These are phyloP conservation scores for Colletotrichum costaricense DNA, from an alignment of 2,329 filamentous ascomycete genomes.

Conservation along the genomic window DNA sequence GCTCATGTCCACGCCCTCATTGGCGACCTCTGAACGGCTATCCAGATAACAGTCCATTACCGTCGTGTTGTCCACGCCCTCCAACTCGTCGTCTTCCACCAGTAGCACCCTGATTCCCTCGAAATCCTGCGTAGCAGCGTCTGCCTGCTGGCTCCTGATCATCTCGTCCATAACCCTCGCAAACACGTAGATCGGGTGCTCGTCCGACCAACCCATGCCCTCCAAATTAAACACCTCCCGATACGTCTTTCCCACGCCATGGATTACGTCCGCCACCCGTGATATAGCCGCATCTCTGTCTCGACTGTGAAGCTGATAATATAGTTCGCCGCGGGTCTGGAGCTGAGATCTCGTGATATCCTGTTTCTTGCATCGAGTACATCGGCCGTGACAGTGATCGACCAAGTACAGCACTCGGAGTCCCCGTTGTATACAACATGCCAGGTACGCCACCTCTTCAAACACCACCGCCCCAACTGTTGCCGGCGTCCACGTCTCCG, in stretches of 20 bases:
- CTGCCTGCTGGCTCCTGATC: constrained; percentile 44
- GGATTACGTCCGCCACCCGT: constrained; percentile 43
- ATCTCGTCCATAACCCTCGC: constrained; percentile 42
- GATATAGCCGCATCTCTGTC: constrained; percentile 32
- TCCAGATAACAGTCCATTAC: constrained; percentile 24
- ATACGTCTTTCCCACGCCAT: constrained; percentile 44
- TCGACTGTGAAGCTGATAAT: constrained; percentile 37
- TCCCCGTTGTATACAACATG: constrained; percentile 42
- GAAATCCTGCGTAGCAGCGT: constrained; percentile 36
- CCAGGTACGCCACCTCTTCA: constrained; percentile 44
- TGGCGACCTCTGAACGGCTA: neutral
- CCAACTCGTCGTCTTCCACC: constrained; percentile 39
- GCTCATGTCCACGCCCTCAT: neutral
- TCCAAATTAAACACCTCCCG: constrained; percentile 47
- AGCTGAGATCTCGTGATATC: constrained; percentile 32
- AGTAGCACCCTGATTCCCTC: constrained; percentile 42
- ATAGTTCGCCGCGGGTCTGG: constrained; percentile 37
- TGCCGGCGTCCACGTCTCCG: constrained; percentile 40
- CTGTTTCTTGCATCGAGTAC: constrained; percentile 37
- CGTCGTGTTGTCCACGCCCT: constrained; percentile 23
- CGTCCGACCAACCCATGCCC: constrained; percentile 43
- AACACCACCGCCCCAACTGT: constrained; percentile 32
- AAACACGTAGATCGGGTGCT: constrained; percentile 45
- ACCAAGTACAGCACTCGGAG: constrained; percentile 47
- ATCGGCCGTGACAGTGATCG: constrained; percentile 42